Evolutionary conservation across 805 yeast genomes (phyloP).

Genomic region (Yarrowia sp.): DNA sequence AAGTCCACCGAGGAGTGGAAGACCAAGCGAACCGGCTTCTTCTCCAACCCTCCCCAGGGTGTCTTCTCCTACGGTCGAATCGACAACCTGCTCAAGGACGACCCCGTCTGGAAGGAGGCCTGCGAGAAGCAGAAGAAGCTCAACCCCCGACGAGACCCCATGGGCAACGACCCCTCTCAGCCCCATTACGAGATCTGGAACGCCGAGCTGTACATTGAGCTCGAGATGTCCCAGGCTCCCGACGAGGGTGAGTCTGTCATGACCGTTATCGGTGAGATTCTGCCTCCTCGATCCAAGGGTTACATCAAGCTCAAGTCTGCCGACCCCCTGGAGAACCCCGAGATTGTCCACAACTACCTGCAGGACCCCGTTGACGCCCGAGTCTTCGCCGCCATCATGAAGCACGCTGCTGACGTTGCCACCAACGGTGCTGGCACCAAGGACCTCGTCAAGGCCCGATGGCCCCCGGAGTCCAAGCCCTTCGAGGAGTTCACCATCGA

Average conservation of each 20-base stretch:
- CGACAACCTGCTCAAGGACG: conserved; percentile 35
- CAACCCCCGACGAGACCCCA: conserved; percentile 37
- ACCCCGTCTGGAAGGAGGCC: conserved; percentile 28
- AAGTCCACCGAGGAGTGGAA: conserved; percentile 26
- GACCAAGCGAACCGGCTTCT: conserved; percentile 26
- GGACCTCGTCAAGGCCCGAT: conserved; percentile 37
- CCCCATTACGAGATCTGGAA: conserved; percentile 39
- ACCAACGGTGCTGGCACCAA: conserved; percentile 39
- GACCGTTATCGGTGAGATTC: conserved; percentile 37
- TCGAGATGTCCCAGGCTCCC: conserved; percentile 30
- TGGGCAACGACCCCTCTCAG: conserved; percentile 36
- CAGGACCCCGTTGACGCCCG: conserved; percentile 39
- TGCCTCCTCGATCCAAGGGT: conserved; percentile 37
- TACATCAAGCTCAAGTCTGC: conserved; percentile 35
- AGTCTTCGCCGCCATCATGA: conserved; percentile 39
- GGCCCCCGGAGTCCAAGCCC: conserved; percentile 39
- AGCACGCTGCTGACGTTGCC: conserved; percentile 37
- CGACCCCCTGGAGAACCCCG: conserved; percentile 36
- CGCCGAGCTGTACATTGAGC: conserved; percentile 31
- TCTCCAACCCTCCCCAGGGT: conserved; percentile 28
- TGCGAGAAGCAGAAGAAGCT: conserved; percentile 33
- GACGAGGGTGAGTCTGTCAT: conserved; percentile 33
- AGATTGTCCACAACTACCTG: conserved; percentile 36
- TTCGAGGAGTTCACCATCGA: conserved; percentile 34
- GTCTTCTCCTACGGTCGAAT: conserved; percentile 25